A percentile compares a stretch with the other conserved stretches of the same genome.
Conservation (phyloP, 805 yeast genomes). For the Blastobotrys peoriensis region DNA sequence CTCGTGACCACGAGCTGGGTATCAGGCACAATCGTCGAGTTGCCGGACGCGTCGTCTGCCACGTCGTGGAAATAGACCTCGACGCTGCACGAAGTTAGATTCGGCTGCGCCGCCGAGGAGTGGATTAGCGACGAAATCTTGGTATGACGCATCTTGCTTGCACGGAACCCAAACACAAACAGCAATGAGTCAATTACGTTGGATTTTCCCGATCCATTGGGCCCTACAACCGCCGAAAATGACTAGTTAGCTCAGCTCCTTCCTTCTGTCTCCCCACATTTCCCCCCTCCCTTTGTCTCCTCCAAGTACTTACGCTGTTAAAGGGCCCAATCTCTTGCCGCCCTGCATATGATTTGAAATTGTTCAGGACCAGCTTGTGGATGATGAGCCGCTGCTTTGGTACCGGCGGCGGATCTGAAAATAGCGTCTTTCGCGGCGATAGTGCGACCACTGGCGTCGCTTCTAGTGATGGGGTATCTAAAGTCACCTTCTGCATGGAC, state of each 20-base stretch:
- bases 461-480: conserved; percentile 1
- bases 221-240: conserved; percentile 96
- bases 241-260: conserved; percentile 38
- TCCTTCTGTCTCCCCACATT: neutral
- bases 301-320: conserved; percentile 40
- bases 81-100: conserved; percentile 73
- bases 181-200: conserved; percentile 94
- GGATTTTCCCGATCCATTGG: conserved; percentile 97
- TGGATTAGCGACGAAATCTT: conserved; percentile 90
- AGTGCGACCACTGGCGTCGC: neutral
- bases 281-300: neutral
- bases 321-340: conserved; percentile 91
- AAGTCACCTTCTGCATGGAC: conserved; percentile 2
- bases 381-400: conserved; percentile 57
- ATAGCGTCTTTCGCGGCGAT: conserved; percentile 1
- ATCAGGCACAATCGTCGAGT: conserved; percentile 43
- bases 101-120: conserved; percentile 68
- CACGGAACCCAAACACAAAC: conserved; percentile 95
- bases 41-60: conserved; percentile 46
- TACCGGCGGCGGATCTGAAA: conserved; percentile 3
- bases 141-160: conserved; percentile 93
- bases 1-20: conserved; percentile 68
- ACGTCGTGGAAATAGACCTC: conserved; percentile 85
- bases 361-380: conserved; percentile 61
- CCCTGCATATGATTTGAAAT: conserved; percentile 96